A percentile compares a stretch with the other conserved stretches of the same genome.
These are phyloP conservation scores for Tylopilus vinaceipallidus DNA, from an alignment of 768 basidiomycete genomes.

Conservation along the genomic window DNA sequence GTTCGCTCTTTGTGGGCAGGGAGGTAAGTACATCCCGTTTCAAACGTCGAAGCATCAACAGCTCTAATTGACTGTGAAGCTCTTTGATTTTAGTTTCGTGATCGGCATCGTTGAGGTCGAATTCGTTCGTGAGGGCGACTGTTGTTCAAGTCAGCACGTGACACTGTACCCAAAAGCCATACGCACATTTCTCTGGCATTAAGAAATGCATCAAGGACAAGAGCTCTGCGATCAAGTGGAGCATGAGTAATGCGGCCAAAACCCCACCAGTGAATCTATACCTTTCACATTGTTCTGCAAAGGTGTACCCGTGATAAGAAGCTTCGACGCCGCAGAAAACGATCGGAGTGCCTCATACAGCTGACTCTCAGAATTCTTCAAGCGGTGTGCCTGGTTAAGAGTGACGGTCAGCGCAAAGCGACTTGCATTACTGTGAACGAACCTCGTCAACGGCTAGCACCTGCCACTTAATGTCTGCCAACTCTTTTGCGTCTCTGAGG, in stretches of 20 bases:
- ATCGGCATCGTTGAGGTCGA: conserved; percentile 90
- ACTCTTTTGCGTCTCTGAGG: conserved; percentile 83
- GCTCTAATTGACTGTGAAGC: conserved; percentile 88
- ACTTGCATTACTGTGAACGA: conserved; percentile 16
- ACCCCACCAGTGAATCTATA: conserved; percentile 33
- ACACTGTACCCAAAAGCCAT: background rate
- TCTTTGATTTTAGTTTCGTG: conserved; percentile 96
- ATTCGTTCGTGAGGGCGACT: conserved; percentile 94
- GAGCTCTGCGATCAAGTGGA: conserved; percentile 56
- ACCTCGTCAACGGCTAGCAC: conserved; percentile 95
- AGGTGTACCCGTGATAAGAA: conserved; percentile 97
- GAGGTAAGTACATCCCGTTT: conserved; percentile 97
- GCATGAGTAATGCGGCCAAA: conserved; percentile 8
- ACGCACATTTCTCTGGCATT: conserved; percentile 95
- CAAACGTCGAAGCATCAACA: conserved; percentile 90
- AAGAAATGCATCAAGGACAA: conserved; percentile 98
- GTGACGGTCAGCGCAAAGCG: conserved; percentile 15
- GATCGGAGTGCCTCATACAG: conserved; percentile 90
- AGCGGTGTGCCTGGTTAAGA: conserved; percentile 75
- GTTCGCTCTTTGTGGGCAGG: conserved; percentile 96
- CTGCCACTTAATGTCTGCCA: conserved; percentile 97
- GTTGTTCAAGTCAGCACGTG: conserved; percentile 13
- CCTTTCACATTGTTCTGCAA: conserved; percentile 99
- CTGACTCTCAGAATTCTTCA: conserved; percentile 98
- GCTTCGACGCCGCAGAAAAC: conserved; percentile 87